Evolutionary conservation across 441 rosid genomes (phyloP), one percentile per base, ranked within the genome.

Genomic region (Dalechampia spathulata): DNA sequence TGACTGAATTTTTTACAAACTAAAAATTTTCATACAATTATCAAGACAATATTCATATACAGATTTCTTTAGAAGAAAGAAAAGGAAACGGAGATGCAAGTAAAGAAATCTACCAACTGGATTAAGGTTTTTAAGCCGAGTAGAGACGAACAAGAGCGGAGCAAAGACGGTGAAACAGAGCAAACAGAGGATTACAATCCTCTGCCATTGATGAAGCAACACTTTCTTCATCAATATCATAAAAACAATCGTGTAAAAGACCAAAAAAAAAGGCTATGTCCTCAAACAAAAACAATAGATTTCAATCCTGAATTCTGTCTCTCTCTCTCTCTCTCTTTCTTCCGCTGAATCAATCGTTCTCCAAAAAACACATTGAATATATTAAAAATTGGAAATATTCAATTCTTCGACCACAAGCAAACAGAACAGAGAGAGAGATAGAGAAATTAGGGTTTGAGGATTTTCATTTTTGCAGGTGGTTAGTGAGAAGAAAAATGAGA

Each of bases 161-260:
- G 95, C 79, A 54, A 84, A 39, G 10, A 88, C 86, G 66, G 91
- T 78, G 41, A 79, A 68, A 58, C 77, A 78, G 47, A 91, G 90
- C 70, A 86, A 34, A 2, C 75, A 73, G 83, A 91, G 87, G 95
- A 91, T 63, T 58, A 80, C 10, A 55, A 77, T 75, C 96, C 95
- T 91, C 96, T 77, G 89, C 81, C 83, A 71, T 65, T 74, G 84
- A 69, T 66, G 86, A 39, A 1, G 39, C 39, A 36, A 11, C 34
- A 61, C 22, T 74, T 73, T 80, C 83, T 74, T 86, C 96, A 84
- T 92, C 81, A 68, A 80, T 66, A 58, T 10, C 51, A 52, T 39
- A 1, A 10, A 42, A 38, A 19, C 9, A 38, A 15, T 22, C 55
- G 7, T 30, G 22, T 6, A 19, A 4, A 16, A 17, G 36, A 5